Evolutionary conservation across 352 stramenopile species (phyloP).

Genomic region (Globisporangium perplexum): DNA sequence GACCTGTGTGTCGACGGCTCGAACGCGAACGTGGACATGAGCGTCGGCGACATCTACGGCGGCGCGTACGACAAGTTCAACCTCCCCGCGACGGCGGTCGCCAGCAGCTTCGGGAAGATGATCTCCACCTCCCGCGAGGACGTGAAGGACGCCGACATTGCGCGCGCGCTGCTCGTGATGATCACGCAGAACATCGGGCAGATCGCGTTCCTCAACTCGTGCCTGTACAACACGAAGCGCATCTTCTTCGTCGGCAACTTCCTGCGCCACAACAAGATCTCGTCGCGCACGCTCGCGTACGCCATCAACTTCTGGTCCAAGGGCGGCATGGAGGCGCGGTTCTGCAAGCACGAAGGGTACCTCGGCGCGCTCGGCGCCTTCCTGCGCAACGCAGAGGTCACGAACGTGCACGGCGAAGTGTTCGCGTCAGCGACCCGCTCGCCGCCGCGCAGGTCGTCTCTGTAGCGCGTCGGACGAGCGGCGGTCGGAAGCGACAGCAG

Average conservation of each 20-base stretch:
- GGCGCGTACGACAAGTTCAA: constrained; percentile 94
- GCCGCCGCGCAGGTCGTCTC: constrained; percentile 7
- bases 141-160: constrained; percentile 94
- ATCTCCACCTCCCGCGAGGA: constrained; percentile 53
- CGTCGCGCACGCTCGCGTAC: constrained; percentile 87
- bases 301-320: constrained; percentile 99
- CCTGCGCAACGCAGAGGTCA: constrained; percentile 80
- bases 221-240: constrained; percentile 94
- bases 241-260: constrained; percentile 99
- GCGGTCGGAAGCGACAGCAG: no score
- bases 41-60: constrained; percentile 99
- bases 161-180: constrained; percentile 96
- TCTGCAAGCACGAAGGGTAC: constrained; percentile 97
- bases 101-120: constrained; percentile 96
- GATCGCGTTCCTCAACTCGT: constrained; percentile 97
- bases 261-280: constrained; percentile 97
- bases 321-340: constrained; percentile 88
- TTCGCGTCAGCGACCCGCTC: constrained; percentile 43
- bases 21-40: constrained; percentile 93
- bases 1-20: constrained; percentile 74
- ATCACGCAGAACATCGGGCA: constrained; percentile 98
- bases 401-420: constrained; percentile 56
- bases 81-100: constrained; percentile 88
- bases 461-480: background rate
- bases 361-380: constrained; percentile 97